phyloP scores from a whole-genome alignment of 2,329 filamentous ascomycete genomes.

The Colletotrichum sp. region DNA sequence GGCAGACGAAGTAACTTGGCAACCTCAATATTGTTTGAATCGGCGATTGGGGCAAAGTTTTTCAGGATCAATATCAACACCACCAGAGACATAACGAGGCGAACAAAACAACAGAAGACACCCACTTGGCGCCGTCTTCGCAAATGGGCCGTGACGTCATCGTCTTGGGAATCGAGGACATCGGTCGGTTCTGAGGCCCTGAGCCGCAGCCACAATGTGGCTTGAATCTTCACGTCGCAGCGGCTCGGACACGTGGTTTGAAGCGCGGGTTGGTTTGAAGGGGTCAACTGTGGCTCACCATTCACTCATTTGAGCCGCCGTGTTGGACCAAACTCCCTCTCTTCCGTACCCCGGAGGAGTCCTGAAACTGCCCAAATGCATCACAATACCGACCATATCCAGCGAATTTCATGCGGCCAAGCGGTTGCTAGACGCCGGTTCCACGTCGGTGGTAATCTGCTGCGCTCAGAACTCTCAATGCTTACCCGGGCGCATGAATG shows the following conservation, averaged over 20 bases:
- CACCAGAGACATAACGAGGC: neutral
- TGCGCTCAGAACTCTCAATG: neutral
- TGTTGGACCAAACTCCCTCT: neutral
- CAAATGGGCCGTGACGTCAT: neutral
- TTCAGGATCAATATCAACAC: neutral
- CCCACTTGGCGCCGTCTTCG: neutral
- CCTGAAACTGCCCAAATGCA: slow-evolving; percentile 10
- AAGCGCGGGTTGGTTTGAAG: neutral
- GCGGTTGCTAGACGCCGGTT: slow-evolving; percentile 6
- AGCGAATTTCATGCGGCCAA: slow-evolving; percentile 17
- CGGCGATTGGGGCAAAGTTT: neutral
- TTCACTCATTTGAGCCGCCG: neutral
- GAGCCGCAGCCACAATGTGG: neutral
- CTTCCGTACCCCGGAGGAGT: neutral
- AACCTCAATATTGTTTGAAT: neutral
- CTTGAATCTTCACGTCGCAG: neutral
- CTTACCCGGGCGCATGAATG: slow-evolving; percentile 13
- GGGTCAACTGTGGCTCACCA: neutral
- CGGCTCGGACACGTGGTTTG: neutral
- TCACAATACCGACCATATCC: neutral
- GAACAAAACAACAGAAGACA: neutral
- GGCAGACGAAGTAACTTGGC: neutral
- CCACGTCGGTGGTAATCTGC: neutral
- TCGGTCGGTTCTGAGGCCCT: neutral
- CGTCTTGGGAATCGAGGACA: neutral